phyloP scores from a whole-genome alignment of 2,329 filamentous ascomycete species.

The Sporothrix inflata region DNA sequence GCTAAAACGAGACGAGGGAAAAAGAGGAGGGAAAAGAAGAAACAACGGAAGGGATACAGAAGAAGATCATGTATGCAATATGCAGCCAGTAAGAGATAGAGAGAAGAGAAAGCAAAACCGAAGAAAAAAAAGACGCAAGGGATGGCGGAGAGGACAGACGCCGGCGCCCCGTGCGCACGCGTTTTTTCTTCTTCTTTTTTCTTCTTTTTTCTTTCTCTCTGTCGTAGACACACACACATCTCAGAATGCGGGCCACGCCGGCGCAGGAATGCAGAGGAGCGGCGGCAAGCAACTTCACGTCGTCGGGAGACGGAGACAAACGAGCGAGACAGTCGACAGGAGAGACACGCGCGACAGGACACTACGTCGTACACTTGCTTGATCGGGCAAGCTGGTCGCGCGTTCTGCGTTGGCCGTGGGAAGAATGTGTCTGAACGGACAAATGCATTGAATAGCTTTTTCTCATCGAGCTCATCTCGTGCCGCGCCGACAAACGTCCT shows the following conservation, averaged over 20 bases:
- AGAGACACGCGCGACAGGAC: neutral
- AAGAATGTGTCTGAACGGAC: constrained; percentile 5
- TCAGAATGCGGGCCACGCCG: neutral
- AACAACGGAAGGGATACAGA: neutral
- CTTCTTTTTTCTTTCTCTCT: no score
- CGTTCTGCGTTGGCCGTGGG: neutral
- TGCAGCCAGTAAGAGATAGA: neutral
- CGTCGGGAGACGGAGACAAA: neutral
- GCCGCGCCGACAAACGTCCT: constrained; percentile 6
- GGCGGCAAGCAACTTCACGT: constrained; percentile 12
- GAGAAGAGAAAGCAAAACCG: neutral
- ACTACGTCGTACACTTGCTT: no score
- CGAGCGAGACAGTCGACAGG: neutral
- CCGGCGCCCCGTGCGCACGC: neutral
- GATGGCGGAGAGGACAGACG: neutral
- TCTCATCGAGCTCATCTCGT: neutral
- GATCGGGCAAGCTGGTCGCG: constrained; percentile 11
- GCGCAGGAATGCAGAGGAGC: neutral
- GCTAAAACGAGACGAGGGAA: neutral
- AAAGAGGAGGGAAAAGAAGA: neutral
- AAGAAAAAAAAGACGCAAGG: neutral
- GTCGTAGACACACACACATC: no score
- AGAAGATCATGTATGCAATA: neutral
- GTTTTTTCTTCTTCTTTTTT: no score
- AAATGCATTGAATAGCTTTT: neutral